phyloP scores from a whole-genome alignment of 169 alveolate species.

The Cardiosporidium cionae region DNA sequence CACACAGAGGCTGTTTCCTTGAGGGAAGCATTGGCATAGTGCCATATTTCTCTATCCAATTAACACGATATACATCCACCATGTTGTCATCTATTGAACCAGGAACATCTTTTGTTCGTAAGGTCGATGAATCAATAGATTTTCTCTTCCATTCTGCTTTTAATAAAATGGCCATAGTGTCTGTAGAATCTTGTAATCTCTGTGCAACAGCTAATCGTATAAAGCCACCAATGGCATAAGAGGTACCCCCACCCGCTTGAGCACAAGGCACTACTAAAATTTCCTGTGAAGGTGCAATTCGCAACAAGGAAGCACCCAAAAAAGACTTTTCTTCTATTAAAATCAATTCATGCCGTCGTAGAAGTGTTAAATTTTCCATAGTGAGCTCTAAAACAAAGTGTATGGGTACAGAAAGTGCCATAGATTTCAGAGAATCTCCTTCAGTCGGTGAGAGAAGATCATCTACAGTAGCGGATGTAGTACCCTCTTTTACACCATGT shows the following conservation, averaged over 20 bases:
- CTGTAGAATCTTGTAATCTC: neutral
- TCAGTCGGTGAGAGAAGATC: neutral
- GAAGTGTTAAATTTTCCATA: neutral
- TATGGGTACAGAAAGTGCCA: neutral
- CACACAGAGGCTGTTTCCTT: constrained; percentile 30
- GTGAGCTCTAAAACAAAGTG: neutral
- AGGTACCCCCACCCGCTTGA: constrained; percentile 24
- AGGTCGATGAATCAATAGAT: neutral
- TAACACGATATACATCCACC: neutral
- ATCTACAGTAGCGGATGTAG: too few species aligned
- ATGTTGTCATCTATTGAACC: neutral
- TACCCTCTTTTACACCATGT: too few species aligned
- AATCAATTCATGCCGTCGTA: neutral
- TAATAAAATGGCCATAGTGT: neutral
- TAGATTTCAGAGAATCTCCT: neutral
- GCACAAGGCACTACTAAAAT: constrained; percentile 12
- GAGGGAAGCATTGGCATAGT: constrained; percentile 34
- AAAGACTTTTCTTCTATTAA: neutral
- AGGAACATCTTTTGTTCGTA: constrained; percentile 2
- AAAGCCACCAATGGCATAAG: constrained; percentile 24
- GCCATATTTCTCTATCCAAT: constrained; percentile 22
- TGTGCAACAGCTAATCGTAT: neutral
- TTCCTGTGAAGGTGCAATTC: neutral
- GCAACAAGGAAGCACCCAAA: too few species aligned
- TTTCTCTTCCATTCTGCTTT: neutral